Evolutionary conservation across 2,329 filamentous ascomycete species (phyloP).

Genomic region (Diaporthe vaccinii): DNA sequence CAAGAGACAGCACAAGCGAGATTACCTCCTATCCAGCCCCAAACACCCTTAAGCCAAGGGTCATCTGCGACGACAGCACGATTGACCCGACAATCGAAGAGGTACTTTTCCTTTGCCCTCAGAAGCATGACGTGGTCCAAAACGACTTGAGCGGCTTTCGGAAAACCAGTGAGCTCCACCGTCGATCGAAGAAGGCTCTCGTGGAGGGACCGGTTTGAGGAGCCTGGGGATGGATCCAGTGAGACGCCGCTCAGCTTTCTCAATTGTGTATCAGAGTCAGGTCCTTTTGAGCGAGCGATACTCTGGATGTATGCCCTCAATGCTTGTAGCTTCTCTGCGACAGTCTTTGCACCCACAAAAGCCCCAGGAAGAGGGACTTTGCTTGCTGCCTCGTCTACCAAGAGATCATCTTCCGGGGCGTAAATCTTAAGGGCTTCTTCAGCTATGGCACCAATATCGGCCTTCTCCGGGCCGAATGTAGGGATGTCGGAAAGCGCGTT

Average conservation of each 20-base stretch:
- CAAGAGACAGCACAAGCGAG: constrained; percentile 41
- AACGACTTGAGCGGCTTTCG: constrained; percentile 64
- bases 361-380: constrained; percentile 54
- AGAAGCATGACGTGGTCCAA: constrained; percentile 71
- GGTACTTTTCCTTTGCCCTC: constrained; percentile 72
- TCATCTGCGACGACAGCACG: constrained; percentile 77
- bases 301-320: constrained; percentile 54
- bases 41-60: constrained; percentile 82
- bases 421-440: constrained; percentile 56
- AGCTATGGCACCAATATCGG: constrained; percentile 57
- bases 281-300: constrained; percentile 3
- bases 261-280: constrained; percentile 38
- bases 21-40: constrained; percentile 79
- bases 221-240: constrained; percentile 37
- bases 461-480: constrained; percentile 68
- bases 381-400: constrained; percentile 55
- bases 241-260: constrained; percentile 28
- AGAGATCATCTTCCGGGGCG: constrained; percentile 49
- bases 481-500: constrained; percentile 66
- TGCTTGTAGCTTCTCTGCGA: constrained; percentile 63
- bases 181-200: constrained; percentile 65
- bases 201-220: constrained; percentile 69
- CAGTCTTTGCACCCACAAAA: constrained; percentile 57
- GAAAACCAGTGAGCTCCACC: constrained; percentile 60
- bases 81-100: constrained; percentile 76